Evolutionary conservation across 768 basidiomycete genomes (phyloP).

Genomic region (Leucosporidium scottii): DNA sequence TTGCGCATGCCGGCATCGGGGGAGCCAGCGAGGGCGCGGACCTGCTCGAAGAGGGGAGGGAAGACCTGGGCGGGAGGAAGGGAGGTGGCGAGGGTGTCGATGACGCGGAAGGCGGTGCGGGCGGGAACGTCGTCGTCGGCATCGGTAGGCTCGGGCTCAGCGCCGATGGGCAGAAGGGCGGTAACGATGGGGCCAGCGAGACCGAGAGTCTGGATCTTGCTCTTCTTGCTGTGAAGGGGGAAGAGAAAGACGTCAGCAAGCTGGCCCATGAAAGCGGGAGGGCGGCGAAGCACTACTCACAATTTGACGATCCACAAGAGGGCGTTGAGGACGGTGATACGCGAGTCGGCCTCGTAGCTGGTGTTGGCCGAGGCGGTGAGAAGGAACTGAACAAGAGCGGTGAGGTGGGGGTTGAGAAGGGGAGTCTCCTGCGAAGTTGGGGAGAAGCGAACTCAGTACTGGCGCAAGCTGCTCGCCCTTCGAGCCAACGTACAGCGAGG

Average conservation of each 20-base stretch:
- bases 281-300: conserved; percentile 46
- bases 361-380: conserved; percentile 73
- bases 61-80: conserved; percentile 94
- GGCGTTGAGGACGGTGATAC: conserved; percentile 83
- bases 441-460: background rate
- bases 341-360: conserved; percentile 65
- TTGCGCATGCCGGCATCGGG: conserved; percentile 71
- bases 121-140: conserved; percentile 59
- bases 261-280: conserved; percentile 10
- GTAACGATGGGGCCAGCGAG: conserved; percentile 79
- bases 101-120: conserved; percentile 85
- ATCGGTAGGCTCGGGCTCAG: conserved; percentile 89
- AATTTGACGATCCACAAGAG: conserved; percentile 97
- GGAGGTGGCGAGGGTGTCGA: conserved; percentile 84
- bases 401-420: conserved; percentile 79
- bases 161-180: conserved; percentile 86
- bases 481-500: conserved; percentile 61
- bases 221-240: conserved; percentile 59
- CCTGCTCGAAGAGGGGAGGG: conserved; percentile 74
- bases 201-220: conserved; percentile 77
- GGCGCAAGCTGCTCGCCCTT: background rate
- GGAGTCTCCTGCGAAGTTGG: conserved; percentile 68
- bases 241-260: conserved; percentile 41
- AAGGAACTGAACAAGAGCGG: conserved; percentile 80
- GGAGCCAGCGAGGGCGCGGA: conserved; percentile 77